phyloP scores from a whole-genome alignment of 768 basidiomycete species.

The Xerocomellus chrysenteron region DNA sequence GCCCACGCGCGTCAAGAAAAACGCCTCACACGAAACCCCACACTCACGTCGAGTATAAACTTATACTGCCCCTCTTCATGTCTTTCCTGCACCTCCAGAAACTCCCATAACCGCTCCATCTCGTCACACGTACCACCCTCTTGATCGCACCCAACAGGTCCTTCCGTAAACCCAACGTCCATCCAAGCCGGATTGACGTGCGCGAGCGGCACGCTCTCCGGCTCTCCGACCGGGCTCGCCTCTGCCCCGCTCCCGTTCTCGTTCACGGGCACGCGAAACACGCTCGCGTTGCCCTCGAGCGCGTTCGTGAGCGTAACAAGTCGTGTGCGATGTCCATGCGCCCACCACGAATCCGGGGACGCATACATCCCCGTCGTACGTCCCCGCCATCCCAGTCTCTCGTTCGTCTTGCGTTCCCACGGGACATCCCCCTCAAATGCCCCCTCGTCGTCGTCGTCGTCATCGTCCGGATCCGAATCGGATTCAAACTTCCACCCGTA shows the following conservation, averaged over 20 bases:
- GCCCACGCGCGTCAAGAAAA: neutral
- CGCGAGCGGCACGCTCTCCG: too few relatives aligned
- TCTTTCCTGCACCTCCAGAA: conserved; percentile 43
- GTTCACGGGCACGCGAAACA: conserved; percentile 36
- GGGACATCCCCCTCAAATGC: conserved; percentile 49
- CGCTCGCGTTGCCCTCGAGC: conserved; percentile 36
- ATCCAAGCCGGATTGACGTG: conserved; percentile 53
- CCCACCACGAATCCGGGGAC: conserved; percentile 42
- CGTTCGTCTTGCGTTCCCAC: conserved; percentile 64
- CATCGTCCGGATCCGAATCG: neutral
- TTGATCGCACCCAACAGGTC: conserved; percentile 41
- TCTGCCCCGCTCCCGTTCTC: neutral
- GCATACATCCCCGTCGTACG: conserved; percentile 66
- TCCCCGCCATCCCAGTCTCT: conserved; percentile 70
- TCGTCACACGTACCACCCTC: conserved; percentile 35
- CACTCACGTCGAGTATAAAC: conserved; percentile 57
- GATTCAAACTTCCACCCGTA: conserved; percentile 49
- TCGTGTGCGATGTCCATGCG: conserved; percentile 47
- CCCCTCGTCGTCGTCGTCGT: conserved; percentile 19
- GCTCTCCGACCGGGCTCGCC: conserved; percentile 12
- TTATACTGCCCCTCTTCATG: conserved; percentile 56
- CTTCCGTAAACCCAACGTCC: conserved; percentile 58
- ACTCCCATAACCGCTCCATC: conserved; percentile 50
- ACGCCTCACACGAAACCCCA: neutral
- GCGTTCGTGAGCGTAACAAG: conserved; percentile 46